phyloP scores from a whole-genome alignment of 225 moss, liverwort and hornwort genomes.

The Antitrichia curtipendula region DNA sequence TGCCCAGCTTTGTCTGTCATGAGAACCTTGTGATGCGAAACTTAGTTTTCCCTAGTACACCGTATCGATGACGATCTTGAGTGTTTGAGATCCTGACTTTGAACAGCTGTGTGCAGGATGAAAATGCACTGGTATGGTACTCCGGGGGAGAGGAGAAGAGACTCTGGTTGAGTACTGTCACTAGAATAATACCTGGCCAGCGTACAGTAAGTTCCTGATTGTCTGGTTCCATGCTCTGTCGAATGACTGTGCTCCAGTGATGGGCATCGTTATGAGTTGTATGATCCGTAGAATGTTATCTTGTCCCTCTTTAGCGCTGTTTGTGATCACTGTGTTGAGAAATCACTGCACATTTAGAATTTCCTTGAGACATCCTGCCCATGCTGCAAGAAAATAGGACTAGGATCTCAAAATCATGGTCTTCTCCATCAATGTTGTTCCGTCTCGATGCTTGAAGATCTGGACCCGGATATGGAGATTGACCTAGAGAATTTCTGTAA shows the following conservation, averaged over 20 bases:
- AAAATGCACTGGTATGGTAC: conserved; percentile 84
- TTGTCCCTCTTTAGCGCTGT: not conserved
- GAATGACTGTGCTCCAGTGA: not conserved
- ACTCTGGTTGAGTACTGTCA: conserved; percentile 76
- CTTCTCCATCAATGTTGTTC: not conserved
- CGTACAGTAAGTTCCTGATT: conserved; percentile 66
- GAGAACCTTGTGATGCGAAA: not conserved
- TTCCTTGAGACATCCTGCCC: not conserved
- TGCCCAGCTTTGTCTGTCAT: not conserved
- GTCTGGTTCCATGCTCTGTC: not conserved
- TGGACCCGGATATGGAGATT: not conserved
- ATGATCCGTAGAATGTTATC: not conserved
- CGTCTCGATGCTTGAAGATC: not conserved
- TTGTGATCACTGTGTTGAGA: not conserved
- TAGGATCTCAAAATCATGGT: not conserved
- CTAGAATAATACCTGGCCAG: conserved; percentile 78
- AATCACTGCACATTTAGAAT: not conserved
- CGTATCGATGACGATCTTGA: not conserved
- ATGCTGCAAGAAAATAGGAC: not conserved
- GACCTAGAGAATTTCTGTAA: not conserved
- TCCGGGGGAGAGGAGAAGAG: conserved; percentile 93
- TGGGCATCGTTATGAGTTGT: not conserved
- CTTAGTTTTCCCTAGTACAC: not conserved
- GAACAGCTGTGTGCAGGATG: conserved; percentile 50
- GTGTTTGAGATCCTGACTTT: not conserved